Conservation (phyloP, 2,329 filamentous ascomycete genomes). For the Fusarium pseudograminearum region DNA sequence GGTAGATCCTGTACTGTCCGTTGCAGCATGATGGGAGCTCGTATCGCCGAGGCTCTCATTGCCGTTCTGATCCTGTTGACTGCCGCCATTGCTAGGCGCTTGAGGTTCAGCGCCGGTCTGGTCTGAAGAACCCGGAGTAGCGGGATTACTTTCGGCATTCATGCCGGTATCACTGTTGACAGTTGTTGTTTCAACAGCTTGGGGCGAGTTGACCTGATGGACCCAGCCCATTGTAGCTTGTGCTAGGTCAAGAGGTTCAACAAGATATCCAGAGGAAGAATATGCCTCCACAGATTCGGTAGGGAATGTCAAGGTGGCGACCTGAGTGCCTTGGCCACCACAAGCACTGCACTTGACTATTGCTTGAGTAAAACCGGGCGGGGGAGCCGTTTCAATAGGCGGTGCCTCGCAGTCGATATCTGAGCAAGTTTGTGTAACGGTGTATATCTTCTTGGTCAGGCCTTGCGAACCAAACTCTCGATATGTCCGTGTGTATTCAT, state of each 20-base stretch:
- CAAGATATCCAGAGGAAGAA: conserved; percentile 15
- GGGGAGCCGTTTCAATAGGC: conserved; percentile 12
- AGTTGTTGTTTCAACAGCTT: background rate
- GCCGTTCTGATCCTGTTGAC: background rate
- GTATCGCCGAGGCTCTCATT: background rate
- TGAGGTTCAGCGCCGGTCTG: background rate
- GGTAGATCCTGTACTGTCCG: background rate
- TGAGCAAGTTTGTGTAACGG: conserved; percentile 9
- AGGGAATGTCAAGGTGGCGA: conserved; percentile 18
- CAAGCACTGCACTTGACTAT: conserved; percentile 15
- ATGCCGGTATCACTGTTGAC: background rate
- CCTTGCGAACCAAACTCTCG: conserved; percentile 5
- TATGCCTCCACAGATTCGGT: conserved; percentile 11
- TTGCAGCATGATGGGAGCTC: background rate
- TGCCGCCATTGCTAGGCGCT: no score
- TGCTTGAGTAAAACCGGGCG: conserved; percentile 13
- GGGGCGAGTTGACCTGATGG: background rate
- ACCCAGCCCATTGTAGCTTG: background rate
- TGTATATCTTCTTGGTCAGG: conserved; percentile 2
- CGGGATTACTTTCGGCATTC: background rate
- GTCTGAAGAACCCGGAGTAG: no score
- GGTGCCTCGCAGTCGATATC: conserved; percentile 2
- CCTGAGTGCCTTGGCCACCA: background rate
- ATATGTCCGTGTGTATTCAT: conserved; percentile 11
- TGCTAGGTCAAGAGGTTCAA: background rate